phyloP scores from a whole-genome alignment of 805 yeast genomes.

The Pichia scutulata region DNA sequence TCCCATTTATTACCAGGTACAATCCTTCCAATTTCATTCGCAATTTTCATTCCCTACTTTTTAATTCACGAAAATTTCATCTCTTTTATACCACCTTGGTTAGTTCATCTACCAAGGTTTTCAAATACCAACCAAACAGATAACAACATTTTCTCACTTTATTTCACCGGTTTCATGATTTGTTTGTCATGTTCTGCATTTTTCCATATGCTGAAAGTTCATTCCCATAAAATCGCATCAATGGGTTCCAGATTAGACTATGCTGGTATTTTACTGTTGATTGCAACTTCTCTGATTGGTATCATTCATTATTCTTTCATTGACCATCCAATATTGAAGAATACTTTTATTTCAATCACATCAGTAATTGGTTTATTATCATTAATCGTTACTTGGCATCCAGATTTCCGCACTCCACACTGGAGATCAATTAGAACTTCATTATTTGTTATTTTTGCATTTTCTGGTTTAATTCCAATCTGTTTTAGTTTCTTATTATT shows the following conservation, averaged over 20 bases:
- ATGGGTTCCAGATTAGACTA: slow-evolving; percentile 47
- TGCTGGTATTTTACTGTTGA: slow-evolving; percentile 46
- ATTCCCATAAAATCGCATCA: slow-evolving; percentile 35
- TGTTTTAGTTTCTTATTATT: slow-evolving; percentile 39
- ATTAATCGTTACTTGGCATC: slow-evolving; percentile 52
- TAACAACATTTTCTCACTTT: slow-evolving; percentile 33
- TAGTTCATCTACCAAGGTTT: slow-evolving; percentile 23
- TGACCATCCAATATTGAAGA: slow-evolving; percentile 34
- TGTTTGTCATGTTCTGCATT: slow-evolving; percentile 43
- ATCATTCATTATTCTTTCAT: slow-evolving; percentile 34
- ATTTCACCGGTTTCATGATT: slow-evolving; percentile 37
- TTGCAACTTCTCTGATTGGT: slow-evolving; percentile 39
- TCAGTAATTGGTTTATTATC: slow-evolving; percentile 52
- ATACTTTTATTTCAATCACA: slow-evolving; percentile 38
- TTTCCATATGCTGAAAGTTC: slow-evolving; percentile 45
- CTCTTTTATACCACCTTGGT: slow-evolving; percentile 17
- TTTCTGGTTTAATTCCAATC: slow-evolving; percentile 69
- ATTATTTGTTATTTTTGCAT: slow-evolving; percentile 75
- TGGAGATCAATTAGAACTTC: slow-evolving; percentile 74
- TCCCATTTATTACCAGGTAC: slow-evolving; percentile 44
- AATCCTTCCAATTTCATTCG: slow-evolving; percentile 19
- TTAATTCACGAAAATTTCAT: slow-evolving; percentile 14
- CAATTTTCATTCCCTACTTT: slow-evolving; percentile 19
- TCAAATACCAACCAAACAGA: slow-evolving; percentile 28
- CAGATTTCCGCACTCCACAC: slow-evolving; percentile 56